phyloP scores from a whole-genome alignment of 495 filamentous ascomycete genomes.

The Cairneyella variabilis region DNA sequence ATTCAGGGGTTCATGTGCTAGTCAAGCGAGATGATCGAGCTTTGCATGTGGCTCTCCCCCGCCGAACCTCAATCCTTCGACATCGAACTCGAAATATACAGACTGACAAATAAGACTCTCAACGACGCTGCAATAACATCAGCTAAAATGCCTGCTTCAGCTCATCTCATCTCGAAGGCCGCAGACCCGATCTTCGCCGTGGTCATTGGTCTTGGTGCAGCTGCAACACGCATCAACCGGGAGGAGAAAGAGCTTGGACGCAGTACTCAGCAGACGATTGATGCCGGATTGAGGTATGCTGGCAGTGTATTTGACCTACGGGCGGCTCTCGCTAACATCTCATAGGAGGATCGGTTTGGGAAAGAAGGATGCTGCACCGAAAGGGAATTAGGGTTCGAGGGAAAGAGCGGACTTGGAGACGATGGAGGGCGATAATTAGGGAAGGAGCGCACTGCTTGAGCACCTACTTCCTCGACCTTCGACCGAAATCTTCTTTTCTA shows the following conservation, averaged over 20 bases:
- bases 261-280: conserved; percentile 46
- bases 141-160: conserved; percentile 47
- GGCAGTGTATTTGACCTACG: background rate
- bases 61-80: conserved; percentile 11
- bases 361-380: background rate
- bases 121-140: too few relatives aligned
- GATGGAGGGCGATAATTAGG: too few relatives aligned
- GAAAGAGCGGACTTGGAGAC: too few relatives aligned
- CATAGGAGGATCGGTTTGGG: conserved; percentile 18
- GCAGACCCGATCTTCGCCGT: conserved; percentile 87
- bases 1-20: too few relatives aligned
- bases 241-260: conserved; percentile 73
- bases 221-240: conserved; percentile 68
- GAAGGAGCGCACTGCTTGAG: too few relatives aligned
- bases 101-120: too few relatives aligned
- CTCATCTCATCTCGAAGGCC: conserved; percentile 59
- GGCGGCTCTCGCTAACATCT: background rate
- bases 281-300: conserved; percentile 42
- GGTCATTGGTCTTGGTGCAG: conserved; percentile 65
- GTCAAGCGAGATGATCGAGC: too few relatives aligned
- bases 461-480: too few relatives aligned
- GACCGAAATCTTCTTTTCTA: too few relatives aligned
- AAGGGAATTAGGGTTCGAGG: too few relatives aligned
- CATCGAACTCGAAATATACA: too few relatives aligned
- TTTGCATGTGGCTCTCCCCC: too few relatives aligned